Percentiles rank a stretch among this genome's conserved stretches.
Conservation (phyloP, 179 eudicot genomes). For the Beta corolliflora region DNA sequence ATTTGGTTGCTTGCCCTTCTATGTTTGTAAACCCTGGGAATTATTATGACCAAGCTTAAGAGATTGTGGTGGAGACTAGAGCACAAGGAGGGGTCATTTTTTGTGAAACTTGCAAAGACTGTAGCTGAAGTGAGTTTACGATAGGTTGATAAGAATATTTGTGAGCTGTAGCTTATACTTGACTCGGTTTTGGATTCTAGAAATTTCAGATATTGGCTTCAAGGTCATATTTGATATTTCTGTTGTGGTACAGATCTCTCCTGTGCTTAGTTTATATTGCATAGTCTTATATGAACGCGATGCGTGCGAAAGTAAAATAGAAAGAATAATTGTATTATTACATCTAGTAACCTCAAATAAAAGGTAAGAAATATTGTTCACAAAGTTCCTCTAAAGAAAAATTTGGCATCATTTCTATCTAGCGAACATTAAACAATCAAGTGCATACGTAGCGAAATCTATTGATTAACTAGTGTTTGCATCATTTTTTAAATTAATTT, state of each 20-base stretch:
- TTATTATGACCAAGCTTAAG: not conserved
- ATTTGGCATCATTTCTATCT: too few species aligned
- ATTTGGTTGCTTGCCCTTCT: not conserved
- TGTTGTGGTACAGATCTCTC: not conserved
- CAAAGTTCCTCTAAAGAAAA: too few species aligned
- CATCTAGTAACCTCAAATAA: too few species aligned
- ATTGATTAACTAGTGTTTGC: not conserved
- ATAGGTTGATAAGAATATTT: not conserved
- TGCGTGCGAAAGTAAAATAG: too few species aligned
- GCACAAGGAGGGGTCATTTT: not conserved
- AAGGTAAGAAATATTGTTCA: too few species aligned
- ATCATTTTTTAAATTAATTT: not conserved
- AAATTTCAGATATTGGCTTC: slow-evolving; percentile 3
- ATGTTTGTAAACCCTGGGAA: not conserved
- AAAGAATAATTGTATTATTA: too few species aligned
- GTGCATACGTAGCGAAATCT: too few species aligned
- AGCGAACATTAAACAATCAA: too few species aligned
- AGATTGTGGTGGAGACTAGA: not conserved
- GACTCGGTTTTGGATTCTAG: not conserved
- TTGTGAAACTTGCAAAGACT: not conserved
- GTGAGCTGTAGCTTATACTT: not conserved
- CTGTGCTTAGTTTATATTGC: not conserved
- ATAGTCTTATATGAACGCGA: too few species aligned
- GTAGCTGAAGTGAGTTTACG: not conserved
- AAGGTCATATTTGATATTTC: not conserved